Evolutionary conservation across 2,329 filamentous ascomycete genomes (phyloP).

Genomic region (Thelonectria discophora): DNA sequence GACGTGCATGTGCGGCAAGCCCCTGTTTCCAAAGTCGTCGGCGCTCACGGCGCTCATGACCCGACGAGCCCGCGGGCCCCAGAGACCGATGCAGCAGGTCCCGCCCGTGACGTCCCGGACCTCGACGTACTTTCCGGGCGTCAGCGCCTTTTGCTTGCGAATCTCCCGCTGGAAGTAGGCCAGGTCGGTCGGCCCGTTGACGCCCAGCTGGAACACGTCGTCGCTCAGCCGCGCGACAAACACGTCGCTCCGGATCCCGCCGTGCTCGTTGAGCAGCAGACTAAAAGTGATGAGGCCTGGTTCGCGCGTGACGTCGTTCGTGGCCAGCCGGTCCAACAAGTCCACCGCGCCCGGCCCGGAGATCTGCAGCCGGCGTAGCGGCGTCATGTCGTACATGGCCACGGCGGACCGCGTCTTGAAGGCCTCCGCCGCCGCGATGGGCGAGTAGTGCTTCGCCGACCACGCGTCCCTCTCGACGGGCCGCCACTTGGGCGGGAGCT

Average conservation of each 20-base stretch:
- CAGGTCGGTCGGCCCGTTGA: constrained; percentile 64
- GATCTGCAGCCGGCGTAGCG: constrained; percentile 65
- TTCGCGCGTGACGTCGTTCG: constrained; percentile 57
- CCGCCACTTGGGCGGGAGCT: constrained; percentile 62
- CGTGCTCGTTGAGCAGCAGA: constrained; percentile 62
- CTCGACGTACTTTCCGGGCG: constrained; percentile 54
- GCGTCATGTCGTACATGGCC: constrained; percentile 71
- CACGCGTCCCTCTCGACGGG: constrained; percentile 66
- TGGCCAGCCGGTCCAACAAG: constrained; percentile 64
- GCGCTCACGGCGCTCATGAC: constrained; percentile 57
- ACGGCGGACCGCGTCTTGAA: constrained; percentile 71
- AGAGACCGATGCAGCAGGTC: constrained; percentile 69
- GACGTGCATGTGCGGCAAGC: constrained; percentile 59
- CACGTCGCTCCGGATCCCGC: constrained; percentile 65
- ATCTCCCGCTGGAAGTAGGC: constrained; percentile 65
- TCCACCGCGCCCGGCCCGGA: constrained; percentile 64
- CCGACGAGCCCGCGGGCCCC: constrained; percentile 65
- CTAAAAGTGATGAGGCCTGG: constrained; percentile 64
- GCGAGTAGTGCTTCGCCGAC: constrained; percentile 66
- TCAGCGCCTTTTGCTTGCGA: constrained; percentile 53
- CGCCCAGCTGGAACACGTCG: constrained; percentile 63
- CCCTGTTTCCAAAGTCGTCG: constrained; percentile 57
- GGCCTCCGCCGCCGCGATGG: constrained; percentile 67
- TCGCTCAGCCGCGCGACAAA: constrained; percentile 62
- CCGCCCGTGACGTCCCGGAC: constrained; percentile 68